Evolutionary conservation across 371 early-diverging fungal species (phyloP).

Genomic region (Lichtheimia corymbifera): DNA sequence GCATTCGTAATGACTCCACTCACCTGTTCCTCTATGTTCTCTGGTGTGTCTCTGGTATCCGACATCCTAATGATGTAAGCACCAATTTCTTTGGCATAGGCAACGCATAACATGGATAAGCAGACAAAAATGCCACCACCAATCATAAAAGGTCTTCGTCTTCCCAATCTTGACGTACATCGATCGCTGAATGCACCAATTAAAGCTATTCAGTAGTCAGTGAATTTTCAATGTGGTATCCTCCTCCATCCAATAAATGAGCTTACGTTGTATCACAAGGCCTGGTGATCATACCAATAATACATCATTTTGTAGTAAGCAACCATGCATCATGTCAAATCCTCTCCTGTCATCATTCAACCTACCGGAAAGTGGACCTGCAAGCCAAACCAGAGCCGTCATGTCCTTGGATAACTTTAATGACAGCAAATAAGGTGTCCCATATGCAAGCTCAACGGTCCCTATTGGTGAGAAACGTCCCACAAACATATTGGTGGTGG

Average conservation of each 20-base stretch:
- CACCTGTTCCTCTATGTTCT: conserved; percentile 18
- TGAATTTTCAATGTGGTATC: neutral
- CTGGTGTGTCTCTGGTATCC: neutral
- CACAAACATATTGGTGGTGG: conserved; percentile 4
- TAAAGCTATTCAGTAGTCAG: conserved; percentile 15
- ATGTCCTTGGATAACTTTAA: conserved; percentile 67
- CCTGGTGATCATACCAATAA: neutral
- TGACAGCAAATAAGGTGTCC: conserved; percentile 77
- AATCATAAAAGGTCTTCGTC: conserved; percentile 58
- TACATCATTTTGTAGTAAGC: conserved; percentile 5
- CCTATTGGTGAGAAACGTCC: conserved; percentile 29
- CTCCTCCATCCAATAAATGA: conserved; percentile 5
- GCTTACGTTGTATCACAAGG: conserved; percentile 15
- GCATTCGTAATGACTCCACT: neutral
- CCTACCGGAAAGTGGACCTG: conserved; percentile 76
- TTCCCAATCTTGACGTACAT: conserved; percentile 52
- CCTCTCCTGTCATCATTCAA: neutral
- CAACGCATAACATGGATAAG: conserved; percentile 62
- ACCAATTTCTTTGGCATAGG: conserved; percentile 61
- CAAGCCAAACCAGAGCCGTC: conserved; percentile 76
- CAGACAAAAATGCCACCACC: conserved; percentile 56
- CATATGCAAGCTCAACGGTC: conserved; percentile 63
- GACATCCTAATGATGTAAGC: conserved; percentile 6
- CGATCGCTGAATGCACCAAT: conserved; percentile 65
- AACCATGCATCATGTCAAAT: conserved; percentile 8